These are phyloP conservation scores for Rhodosporidiobolus odoratus DNA, from an alignment of 768 basidiomycete genomes.

Conservation along the genomic window DNA sequence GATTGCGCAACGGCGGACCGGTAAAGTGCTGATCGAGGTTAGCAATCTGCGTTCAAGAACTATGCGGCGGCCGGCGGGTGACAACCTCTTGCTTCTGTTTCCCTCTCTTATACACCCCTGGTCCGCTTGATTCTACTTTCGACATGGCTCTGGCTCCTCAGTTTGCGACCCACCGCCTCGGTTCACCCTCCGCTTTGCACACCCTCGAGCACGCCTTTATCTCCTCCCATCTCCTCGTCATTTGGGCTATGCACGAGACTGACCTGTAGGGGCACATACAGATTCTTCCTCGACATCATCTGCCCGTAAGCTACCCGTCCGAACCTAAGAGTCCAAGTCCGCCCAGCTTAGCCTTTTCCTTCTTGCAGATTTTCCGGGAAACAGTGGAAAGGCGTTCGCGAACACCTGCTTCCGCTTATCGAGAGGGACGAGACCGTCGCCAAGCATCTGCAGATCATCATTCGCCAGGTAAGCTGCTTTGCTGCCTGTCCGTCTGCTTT, in stretches of 20 bases:
- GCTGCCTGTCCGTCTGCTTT: not conserved
- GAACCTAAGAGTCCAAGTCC: not conserved
- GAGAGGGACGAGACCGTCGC: conserved; percentile 1
- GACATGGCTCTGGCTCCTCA: conserved; percentile 29
- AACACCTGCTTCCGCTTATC: conserved; percentile 24
- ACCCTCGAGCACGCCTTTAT: conserved; percentile 25
- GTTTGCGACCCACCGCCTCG: conserved; percentile 30
- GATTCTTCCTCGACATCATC: conserved; percentile 2
- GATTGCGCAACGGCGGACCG: no score
- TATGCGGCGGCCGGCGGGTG: not conserved
- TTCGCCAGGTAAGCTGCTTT: conserved; percentile 12
- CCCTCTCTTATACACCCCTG: no score
- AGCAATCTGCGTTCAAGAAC: not conserved
- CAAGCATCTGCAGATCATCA: conserved; percentile 17
- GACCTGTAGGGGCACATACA: not conserved
- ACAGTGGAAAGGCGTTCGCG: conserved; percentile 22
- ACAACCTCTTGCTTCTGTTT: not conserved
- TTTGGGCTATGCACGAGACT: not conserved
- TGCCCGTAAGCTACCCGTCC: conserved; percentile 1
- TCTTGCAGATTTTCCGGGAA: conserved; percentile 17
- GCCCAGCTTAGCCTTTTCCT: not conserved
- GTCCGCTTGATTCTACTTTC: not conserved
- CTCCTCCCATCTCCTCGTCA: not conserved
- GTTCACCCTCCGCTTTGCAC: conserved; percentile 1
- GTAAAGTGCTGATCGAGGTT: no score